Base-by-base conservation (phyloP, 2,329 filamentous ascomycete genomes). In the Falciphora oryzae region DNA sequence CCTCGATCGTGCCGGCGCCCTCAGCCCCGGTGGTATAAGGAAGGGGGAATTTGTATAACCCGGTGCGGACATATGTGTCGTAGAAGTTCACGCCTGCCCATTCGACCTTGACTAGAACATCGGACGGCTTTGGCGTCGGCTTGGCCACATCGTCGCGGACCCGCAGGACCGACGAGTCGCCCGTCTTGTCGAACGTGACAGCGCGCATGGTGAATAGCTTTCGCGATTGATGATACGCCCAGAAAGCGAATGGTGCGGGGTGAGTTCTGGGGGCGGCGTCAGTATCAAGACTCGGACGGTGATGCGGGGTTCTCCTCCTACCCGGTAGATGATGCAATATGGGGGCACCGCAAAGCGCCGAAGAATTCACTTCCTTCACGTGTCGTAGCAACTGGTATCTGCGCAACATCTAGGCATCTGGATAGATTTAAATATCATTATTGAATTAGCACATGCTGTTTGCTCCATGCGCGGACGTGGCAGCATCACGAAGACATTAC, bases 21-120 rank as follows among this genome's bases (percentile, higher is more conserved):
- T 71, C 69, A 50, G 66, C 60, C 25, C 69, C 66, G 4, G 65
- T 61, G 14, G 65, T 66, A 27, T 63, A 63, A 1, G 69, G 69
- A 44, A 68, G 66, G 25, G 57, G 13, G 0, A 62, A 63, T 22
- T 63, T 50, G 66, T 70, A 70, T 13, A 69, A 58, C 14, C 66
- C 60, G 16, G 57, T 64, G 28, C 63, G 57, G 63, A 71, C 77
- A 71, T 76, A 87, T 79, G 80, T 96, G 77, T 96, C 93, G 73
- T 96, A 95, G 78, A 85, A 96, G 78, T 96, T 96, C 67, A 97
- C 80, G 65, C 92, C 93, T 57, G 89, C 82, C 73, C 85, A 90
- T 66, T 88, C 85, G 75, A 96, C 95, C 77, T 89, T 89, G 66
- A 97, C 85, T 5, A 97, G 83, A 22, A 96, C 78, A 69, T 96